Conservation (phyloP, 2,329 filamentous ascomycete species). For the Ceratocystis alfenasii region DNA sequence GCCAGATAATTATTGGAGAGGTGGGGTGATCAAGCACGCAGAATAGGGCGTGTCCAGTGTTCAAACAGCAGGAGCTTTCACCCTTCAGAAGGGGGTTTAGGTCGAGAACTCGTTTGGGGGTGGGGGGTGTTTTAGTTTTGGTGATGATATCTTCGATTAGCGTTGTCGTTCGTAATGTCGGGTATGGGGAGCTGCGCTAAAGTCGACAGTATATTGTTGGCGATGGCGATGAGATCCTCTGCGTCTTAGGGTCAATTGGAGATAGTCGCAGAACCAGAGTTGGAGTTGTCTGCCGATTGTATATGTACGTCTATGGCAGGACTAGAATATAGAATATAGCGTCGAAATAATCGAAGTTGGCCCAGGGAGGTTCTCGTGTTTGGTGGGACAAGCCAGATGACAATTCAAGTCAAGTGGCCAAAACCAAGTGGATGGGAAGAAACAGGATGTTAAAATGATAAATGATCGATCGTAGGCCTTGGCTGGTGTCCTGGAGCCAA, state of each 20-base stretch:
- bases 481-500: neutral
- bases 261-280: neutral
- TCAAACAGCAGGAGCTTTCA: neutral
- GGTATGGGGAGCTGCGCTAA: neutral
- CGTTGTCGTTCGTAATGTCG: neutral
- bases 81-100: neutral
- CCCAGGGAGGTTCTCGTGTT: neutral
- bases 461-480: neutral
- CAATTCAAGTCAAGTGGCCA: constrained; percentile 3
- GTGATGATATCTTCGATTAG: neutral
- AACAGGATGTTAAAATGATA: neutral
- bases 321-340: neutral
- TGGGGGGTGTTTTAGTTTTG: neutral
- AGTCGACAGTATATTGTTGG: neutral
- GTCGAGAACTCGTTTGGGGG: neutral
- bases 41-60: neutral
- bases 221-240: neutral
- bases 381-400: constrained; percentile 5
- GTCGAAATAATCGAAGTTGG: constrained; percentile 5
- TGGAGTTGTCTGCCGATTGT: neutral
- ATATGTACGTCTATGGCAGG: neutral
- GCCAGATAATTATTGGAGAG: neutral
- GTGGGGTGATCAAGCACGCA: neutral
- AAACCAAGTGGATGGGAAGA: constrained; percentile 4
- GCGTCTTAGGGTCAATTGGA: constrained; percentile 1